phyloP scores from a whole-genome alignment of 805 yeast genomes.

The Starmerella lactis-condensi region DNA sequence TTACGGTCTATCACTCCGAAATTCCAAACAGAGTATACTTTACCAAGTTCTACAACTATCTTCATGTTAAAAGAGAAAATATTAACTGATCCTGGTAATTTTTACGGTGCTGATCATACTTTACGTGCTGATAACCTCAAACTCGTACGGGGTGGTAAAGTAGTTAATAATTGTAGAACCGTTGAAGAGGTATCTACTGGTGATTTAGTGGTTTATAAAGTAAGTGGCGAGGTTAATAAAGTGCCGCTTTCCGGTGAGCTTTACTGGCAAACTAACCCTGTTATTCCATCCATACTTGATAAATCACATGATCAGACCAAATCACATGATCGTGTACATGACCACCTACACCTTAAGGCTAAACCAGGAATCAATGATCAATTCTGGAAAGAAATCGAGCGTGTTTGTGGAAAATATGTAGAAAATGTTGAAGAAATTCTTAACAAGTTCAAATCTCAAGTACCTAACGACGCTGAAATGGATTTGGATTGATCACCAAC shows the following conservation, averaged over 20 bases:
- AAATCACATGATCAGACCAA: too few relatives aligned
- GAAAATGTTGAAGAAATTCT: constrained; percentile 8
- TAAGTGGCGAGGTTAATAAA: constrained; percentile 3
- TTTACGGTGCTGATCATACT: constrained; percentile 11
- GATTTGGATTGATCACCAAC: neutral
- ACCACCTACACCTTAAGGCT: neutral
- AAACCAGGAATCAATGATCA: constrained; percentile 12
- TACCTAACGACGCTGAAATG: neutral
- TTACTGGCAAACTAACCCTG: neutral
- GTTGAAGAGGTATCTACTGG: constrained; percentile 12
- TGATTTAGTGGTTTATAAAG: constrained; percentile 13
- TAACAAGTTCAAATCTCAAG: neutral
- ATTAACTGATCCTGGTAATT: constrained; percentile 16
- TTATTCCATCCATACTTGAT: too few relatives aligned
- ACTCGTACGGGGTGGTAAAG: too few relatives aligned
- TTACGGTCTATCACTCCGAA: constrained; percentile 62
- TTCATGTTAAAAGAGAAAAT: constrained; percentile 20
- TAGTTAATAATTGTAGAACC: constrained; percentile 14
- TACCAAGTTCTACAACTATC: constrained; percentile 15
- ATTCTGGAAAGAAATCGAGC: constrained; percentile 14
- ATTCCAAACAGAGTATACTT: constrained; percentile 26
- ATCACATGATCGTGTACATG: too few relatives aligned
- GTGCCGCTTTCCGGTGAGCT: constrained; percentile 11
- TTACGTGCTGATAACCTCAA: too few relatives aligned
- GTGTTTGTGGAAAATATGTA: constrained; percentile 10